Percentiles rank a stretch among this genome's conserved stretches.
Conservation (phyloP, 1,284 basidiomycete genomes). For the Sporisorium reilianum region DNA sequence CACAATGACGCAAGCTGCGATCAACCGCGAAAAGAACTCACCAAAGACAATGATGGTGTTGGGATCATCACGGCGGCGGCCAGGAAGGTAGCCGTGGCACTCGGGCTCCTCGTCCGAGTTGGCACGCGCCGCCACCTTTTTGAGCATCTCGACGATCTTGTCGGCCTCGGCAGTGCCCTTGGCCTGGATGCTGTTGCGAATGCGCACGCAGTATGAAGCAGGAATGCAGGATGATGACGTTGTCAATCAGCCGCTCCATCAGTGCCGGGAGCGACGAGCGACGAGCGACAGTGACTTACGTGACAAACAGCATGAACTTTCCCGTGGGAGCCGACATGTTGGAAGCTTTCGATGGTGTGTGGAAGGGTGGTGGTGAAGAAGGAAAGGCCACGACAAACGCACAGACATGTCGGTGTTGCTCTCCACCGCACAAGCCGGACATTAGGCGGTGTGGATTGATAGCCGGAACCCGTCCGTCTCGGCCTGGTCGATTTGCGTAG, state of each 20-base stretch:
- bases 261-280: neutral
- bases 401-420: neutral
- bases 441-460: conserved; percentile 3
- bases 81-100: conserved; percentile 38
- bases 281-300: conserved; percentile 34
- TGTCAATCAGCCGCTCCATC: neutral
- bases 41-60: conserved; percentile 48
- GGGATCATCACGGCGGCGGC: conserved; percentile 44
- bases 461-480: conserved; percentile 7
- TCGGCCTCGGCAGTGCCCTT: conserved; percentile 46
- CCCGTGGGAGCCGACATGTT: conserved; percentile 46
- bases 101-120: conserved; percentile 52
- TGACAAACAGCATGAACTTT: conserved; percentile 45
- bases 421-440: neutral
- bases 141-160: conserved; percentile 41
- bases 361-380: neutral
- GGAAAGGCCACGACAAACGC: neutral
- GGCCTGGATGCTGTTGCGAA: conserved; percentile 39
- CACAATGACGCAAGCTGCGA: neutral
- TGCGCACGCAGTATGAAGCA: neutral
- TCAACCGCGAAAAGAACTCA: conserved; percentile 15
- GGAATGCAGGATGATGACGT: neutral
- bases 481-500: neutral
- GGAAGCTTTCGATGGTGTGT: neutral
- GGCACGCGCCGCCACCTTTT: conserved; percentile 39